Evolutionary conservation across 176 grass and related monocot species (phyloP).

Genomic region (Paspalum vaginatum): DNA sequence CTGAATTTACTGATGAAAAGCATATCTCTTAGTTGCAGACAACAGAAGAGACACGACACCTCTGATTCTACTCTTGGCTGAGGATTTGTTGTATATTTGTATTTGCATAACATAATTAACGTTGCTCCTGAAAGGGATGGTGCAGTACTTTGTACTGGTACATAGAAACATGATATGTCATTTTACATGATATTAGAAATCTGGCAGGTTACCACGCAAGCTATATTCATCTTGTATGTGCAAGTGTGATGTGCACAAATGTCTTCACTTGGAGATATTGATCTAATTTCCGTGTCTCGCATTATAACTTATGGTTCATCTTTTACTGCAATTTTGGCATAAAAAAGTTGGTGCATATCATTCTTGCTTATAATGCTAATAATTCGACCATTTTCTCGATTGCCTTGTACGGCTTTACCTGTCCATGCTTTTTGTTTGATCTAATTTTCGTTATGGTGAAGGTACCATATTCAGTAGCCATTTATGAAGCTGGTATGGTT

Average conservation of each 20-base stretch:
- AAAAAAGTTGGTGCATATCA: not conserved
- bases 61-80: slow-evolving; percentile 3
- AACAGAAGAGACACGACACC: not conserved
- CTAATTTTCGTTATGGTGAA: slow-evolving; percentile 6
- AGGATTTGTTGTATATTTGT: no score
- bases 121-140: not conserved
- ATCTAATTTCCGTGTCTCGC: not conserved
- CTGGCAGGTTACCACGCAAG: not conserved
- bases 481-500: not conserved
- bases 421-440: not conserved
- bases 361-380: slow-evolving; percentile 4
- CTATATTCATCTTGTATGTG: not conserved
- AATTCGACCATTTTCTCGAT: not conserved
- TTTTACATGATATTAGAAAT: not conserved
- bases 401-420: not conserved
- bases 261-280: not conserved
- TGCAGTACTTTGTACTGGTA: not conserved
- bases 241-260: not conserved
- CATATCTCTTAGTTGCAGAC: not conserved
- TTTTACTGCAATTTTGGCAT: not conserved
- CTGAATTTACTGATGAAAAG: not conserved
- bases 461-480: not conserved
- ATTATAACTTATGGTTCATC: not conserved
- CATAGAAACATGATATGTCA: not conserved
- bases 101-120: no score